Evolutionary conservation across 805 yeast species (phyloP).

Genomic region (Saccharomycopsis sp.): DNA sequence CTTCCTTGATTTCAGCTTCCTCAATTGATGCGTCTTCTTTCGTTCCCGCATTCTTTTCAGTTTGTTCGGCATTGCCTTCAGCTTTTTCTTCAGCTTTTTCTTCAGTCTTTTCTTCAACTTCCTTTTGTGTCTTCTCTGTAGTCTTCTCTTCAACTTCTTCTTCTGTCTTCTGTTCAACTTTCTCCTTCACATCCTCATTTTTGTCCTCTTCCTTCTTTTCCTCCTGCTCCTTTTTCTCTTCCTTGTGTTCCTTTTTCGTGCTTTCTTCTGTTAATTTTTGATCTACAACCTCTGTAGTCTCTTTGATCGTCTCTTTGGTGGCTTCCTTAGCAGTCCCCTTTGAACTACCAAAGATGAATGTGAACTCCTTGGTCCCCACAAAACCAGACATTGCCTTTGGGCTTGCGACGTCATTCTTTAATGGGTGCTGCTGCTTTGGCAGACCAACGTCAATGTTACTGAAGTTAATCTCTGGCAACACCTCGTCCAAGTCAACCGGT

Average conservation of each 20-base stretch:
- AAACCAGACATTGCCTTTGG: too few relatives aligned
- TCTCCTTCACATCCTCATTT: background rate
- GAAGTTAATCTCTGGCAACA: slow-evolving; percentile 22
- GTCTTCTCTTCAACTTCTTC: slow-evolving; percentile 13
- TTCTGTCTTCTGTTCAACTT: background rate
- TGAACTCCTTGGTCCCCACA: too few relatives aligned
- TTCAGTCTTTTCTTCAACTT: slow-evolving; percentile 3
- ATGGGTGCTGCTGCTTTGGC: too few relatives aligned
- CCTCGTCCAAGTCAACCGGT: slow-evolving; percentile 62
- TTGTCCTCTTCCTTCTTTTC: slow-evolving; percentile 5
- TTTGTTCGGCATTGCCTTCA: background rate
- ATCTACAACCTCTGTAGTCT: background rate
- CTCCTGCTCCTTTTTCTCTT: slow-evolving; percentile 1
- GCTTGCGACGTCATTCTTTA: too few relatives aligned
- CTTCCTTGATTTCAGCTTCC: too few relatives aligned
- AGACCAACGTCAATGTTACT: too few relatives aligned
- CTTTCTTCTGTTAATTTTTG: background rate
- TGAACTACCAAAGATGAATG: too few relatives aligned
- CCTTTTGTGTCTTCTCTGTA: slow-evolving; percentile 6
- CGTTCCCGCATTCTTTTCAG: background rate
- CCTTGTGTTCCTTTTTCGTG: background rate
- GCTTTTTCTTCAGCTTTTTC: background rate
- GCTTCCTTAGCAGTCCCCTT: background rate
- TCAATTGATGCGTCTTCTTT: background rate
- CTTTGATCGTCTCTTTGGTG: background rate